These are phyloP conservation scores for Candida albicans DNA, from an alignment of 1,139 yeast species.

Conservation along the genomic window DNA sequence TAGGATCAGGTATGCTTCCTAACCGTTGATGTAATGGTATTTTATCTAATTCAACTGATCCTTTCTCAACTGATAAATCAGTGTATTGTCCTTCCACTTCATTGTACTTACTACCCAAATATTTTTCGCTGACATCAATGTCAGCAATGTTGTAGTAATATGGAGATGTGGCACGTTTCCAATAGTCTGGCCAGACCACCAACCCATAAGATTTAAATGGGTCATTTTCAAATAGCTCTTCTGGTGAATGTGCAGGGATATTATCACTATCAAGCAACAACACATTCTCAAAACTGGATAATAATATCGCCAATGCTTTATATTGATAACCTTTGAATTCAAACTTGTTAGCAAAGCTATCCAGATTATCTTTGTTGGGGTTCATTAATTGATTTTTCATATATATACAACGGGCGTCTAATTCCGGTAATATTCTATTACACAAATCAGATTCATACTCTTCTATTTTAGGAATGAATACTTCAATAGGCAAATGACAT, in stretches of 20 bases:
- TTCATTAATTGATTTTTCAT: conserved; percentile 51
- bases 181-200: conserved; percentile 50
- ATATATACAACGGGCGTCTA: conserved; percentile 69
- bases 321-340: conserved; percentile 73
- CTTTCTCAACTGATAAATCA: neutral
- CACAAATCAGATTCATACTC: conserved; percentile 75
- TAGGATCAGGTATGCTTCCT: conserved; percentile 77
- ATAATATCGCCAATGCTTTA: conserved; percentile 71
- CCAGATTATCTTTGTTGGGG: conserved; percentile 3
- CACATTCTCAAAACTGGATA: conserved; percentile 78
- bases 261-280: conserved; percentile 77
- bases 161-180: conserved; percentile 49
- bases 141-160: conserved; percentile 42
- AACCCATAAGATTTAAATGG: conserved; percentile 36
- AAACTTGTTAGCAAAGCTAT: conserved; percentile 29
- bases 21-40: conserved; percentile 66
- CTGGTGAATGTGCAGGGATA: conserved; percentile 61
- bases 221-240: conserved; percentile 31
- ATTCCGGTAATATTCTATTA: conserved; percentile 59
- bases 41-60: conserved; percentile 15
- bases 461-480: conserved; percentile 65
- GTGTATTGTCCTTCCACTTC: conserved; percentile 27
- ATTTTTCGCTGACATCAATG: conserved; percentile 22
- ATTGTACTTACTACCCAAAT: conserved; percentile 33
- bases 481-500: conserved; percentile 70